Evolutionary conservation across 2,329 filamentous ascomycete genomes (phyloP).

Genomic region (Botryosphaeria agaves): DNA sequence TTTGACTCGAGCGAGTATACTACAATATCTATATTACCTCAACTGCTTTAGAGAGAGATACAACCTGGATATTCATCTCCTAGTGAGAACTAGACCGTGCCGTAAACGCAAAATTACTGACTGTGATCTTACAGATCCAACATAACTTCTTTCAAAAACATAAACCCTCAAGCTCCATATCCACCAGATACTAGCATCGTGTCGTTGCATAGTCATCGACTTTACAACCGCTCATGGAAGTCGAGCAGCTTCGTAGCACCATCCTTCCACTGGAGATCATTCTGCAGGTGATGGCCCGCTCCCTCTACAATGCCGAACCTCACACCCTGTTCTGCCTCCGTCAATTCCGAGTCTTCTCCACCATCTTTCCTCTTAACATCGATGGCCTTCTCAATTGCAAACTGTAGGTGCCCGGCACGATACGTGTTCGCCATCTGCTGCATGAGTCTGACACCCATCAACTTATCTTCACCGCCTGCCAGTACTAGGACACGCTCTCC

Average conservation of each 20-base stretch:
- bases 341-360: too few species aligned
- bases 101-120: too few species aligned
- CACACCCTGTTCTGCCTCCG: constrained; percentile 16
- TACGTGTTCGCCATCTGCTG: constrained; percentile 22
- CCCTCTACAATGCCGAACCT: constrained; percentile 23
- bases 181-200: too few species aligned
- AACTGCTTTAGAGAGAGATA: too few species aligned
- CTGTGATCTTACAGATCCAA: too few species aligned
- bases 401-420: constrained; percentile 12
- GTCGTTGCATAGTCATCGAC: too few species aligned
- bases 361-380: constrained; percentile 9
- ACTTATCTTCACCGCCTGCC: constrained; percentile 22
- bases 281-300: constrained; percentile 36
- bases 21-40: too few species aligned
- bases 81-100: too few species aligned
- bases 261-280: constrained; percentile 31
- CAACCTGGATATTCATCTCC: too few species aligned
- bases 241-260: constrained; percentile 27
- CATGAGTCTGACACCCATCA: constrained; percentile 23
- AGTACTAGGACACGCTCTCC: constrained; percentile 21
- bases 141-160: too few species aligned
- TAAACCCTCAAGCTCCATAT: too few species aligned
- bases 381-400: constrained; percentile 15
- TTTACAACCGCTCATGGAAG: constrained; percentile 16
- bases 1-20: too few species aligned